Evolutionary conservation across 2,329 filamentous ascomycete species (phyloP).

Genomic region (Cordyceps cicadae): DNA sequence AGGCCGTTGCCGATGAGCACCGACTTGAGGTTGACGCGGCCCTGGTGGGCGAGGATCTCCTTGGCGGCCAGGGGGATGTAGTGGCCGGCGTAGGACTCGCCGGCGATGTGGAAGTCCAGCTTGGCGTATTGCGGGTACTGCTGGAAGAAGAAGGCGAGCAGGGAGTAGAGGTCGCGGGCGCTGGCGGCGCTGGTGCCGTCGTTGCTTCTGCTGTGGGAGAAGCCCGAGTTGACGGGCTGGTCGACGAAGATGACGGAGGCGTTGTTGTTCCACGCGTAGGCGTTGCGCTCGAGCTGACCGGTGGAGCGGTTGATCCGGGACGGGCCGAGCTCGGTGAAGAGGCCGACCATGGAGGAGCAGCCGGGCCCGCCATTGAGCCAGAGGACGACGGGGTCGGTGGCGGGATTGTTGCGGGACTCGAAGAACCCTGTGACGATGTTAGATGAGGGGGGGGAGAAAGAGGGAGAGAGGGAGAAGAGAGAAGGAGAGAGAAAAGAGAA

Average conservation of each 20-base stretch:
- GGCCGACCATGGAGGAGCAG: slow-evolving; percentile 90
- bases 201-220: slow-evolving; percentile 84
- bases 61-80: slow-evolving; percentile 89
- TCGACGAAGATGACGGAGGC: slow-evolving; percentile 99
- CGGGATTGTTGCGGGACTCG: slow-evolving; percentile 92
- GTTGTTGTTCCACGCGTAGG: slow-evolving; percentile 91
- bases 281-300: slow-evolving; percentile 71
- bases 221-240: slow-evolving; percentile 97
- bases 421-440: slow-evolving; percentile 62
- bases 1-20: slow-evolving; percentile 93
- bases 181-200: slow-evolving; percentile 93
- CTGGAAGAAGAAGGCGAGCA: slow-evolving; percentile 96
- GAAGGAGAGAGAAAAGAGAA: no score
- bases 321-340: slow-evolving; percentile 98
- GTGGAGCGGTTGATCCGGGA: slow-evolving; percentile 77
- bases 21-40: slow-evolving; percentile 96
- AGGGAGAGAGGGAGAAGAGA: background rate
- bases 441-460: background rate
- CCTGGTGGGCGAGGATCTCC: slow-evolving; percentile 89
- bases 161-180: slow-evolving; percentile 94
- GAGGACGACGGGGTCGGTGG: slow-evolving; percentile 91
- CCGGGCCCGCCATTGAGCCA: slow-evolving; percentile 95
- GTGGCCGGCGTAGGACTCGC: slow-evolving; percentile 91
- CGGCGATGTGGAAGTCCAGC: slow-evolving; percentile 96
- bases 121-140: slow-evolving; percentile 93